These are phyloP conservation scores for Tolypocladium tropicale DNA, from an alignment of 2,329 filamentous ascomycete genomes.

Conservation along the genomic window DNA sequence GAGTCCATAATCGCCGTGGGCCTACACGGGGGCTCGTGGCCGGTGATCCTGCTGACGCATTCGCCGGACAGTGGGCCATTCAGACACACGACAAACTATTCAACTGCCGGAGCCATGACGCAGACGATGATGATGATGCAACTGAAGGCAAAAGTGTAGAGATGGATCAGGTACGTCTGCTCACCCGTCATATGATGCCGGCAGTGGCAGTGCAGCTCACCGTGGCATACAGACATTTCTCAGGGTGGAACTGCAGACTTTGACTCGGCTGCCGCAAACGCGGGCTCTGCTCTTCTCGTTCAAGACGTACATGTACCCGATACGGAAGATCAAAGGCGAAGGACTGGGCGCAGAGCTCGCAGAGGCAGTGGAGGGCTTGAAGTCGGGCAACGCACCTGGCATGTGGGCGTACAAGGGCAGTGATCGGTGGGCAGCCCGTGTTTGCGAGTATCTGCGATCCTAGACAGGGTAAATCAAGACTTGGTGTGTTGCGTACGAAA, in stretches of 20 bases:
- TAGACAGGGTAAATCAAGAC: neutral
- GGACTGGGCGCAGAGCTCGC: conserved; percentile 35
- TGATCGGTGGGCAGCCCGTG: conserved; percentile 34
- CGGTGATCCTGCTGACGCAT: neutral
- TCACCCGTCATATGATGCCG: neutral
- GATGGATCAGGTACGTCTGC: conserved; percentile 21
- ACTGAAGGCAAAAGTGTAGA: conserved; percentile 26
- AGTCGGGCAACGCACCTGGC: conserved; percentile 37
- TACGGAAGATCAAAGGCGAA: conserved; percentile 37
- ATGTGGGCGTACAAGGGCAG: conserved; percentile 45
- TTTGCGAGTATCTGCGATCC: conserved; percentile 34
- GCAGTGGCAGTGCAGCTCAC: neutral
- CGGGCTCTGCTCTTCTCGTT: conserved; percentile 41
- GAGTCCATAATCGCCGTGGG: conserved; percentile 2
- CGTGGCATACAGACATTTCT: conserved; percentile 20
- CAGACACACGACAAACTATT: conserved; percentile 33
- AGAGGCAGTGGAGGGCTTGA: conserved; percentile 42
- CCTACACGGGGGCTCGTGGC: no score
- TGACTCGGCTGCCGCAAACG: conserved; percentile 37
- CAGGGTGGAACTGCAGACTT: conserved; percentile 40
- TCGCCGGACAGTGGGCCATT: conserved; percentile 32
- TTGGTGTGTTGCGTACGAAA: no score
- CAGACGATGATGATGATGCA: conserved; percentile 16
- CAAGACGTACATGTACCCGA: conserved; percentile 43
- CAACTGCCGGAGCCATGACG: conserved; percentile 25